Base-by-base conservation (phyloP, 345 rosid genomes). In the Xanthoceras sorbifolium region DNA sequence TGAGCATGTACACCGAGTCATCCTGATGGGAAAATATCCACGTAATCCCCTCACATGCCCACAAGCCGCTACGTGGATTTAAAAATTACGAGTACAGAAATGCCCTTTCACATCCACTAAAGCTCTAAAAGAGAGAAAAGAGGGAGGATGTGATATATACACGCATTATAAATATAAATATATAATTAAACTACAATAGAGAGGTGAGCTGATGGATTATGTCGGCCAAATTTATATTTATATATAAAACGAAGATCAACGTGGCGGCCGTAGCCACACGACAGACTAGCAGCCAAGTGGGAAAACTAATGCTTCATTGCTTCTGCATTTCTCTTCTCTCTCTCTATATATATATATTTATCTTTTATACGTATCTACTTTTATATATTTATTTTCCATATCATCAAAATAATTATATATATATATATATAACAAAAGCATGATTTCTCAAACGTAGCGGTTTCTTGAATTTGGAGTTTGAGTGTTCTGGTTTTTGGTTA, bases 201-300 rank as follows among this genome's bases (percentile, higher is more conserved):
- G 17, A 28, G 20, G n/a, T 71, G n/a, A 62, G 82, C 32, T 68
- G 89, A 84, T 76, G 84, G 90, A 78, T 65, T 74, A 44, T 87
- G 92, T 90, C 92, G 94, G 91, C 89, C 85, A 81, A 77, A 60
- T 71, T 82, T 85, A 87, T 82, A 73, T 77, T 86, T 83, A 79
- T 84, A 85, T 79, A n/a, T 78, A 23, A 79, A 38, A 69, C 83
- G 75, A 70, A 74, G 66, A 82, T 75, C 85, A 89, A 90, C 89
- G 90, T 87, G 94, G 90, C 90, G 86, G 90, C 89, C 84, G 80
- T 73, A 54, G 79, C 82, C 79, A 57, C 73, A 67, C 86, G 87
- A 83, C 91, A 86, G 78, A 64, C 76, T 79, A 79, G 85, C 84
- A 80, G 89, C 87, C 90, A 82, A 86, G 80, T 80, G 79, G 77